Evolutionary conservation across 192 early-diverging fungal genomes (phyloP).

Genomic region (Backusella macrospora): DNA sequence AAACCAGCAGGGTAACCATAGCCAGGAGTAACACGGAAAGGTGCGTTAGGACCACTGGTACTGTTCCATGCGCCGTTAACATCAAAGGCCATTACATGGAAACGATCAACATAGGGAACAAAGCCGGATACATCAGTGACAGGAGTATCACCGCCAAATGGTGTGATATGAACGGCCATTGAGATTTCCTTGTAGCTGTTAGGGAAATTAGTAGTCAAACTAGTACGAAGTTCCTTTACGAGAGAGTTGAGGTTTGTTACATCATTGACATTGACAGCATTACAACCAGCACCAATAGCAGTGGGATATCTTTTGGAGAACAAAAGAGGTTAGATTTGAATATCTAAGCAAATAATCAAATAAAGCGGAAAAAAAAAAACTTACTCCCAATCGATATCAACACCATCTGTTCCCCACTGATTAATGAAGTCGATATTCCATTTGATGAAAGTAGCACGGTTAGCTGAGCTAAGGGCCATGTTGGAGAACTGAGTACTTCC

Average conservation of each 20-base stretch:
- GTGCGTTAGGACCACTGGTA: constrained; percentile 57
- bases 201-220: constrained; percentile 44
- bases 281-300: constrained; percentile 61
- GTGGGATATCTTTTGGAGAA: constrained; percentile 53
- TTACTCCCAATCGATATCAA: constrained; percentile 73
- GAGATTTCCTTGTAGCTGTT: constrained; percentile 56
- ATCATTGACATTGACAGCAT: constrained; percentile 48
- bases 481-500: constrained; percentile 61
- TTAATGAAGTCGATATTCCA: constrained; percentile 53
- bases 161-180: constrained; percentile 64
- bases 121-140: constrained; percentile 63
- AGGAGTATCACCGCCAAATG: constrained; percentile 53
- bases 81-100: constrained; percentile 74
- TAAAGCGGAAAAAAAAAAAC: too few species aligned
- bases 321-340: not conserved
- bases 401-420: constrained; percentile 63
- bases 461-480: constrained; percentile 41
- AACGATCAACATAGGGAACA: constrained; percentile 57
- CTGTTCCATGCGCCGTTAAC: constrained; percentile 63
- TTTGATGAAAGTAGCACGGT: constrained; percentile 50
- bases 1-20: constrained; percentile 44
- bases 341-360: not conserved
- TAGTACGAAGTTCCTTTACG: constrained; percentile 57
- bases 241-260: constrained; percentile 61
- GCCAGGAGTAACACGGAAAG: constrained; percentile 37